Conservation (phyloP, 805 yeast species). For the Metschnikowia chrysomelidarum region DNA sequence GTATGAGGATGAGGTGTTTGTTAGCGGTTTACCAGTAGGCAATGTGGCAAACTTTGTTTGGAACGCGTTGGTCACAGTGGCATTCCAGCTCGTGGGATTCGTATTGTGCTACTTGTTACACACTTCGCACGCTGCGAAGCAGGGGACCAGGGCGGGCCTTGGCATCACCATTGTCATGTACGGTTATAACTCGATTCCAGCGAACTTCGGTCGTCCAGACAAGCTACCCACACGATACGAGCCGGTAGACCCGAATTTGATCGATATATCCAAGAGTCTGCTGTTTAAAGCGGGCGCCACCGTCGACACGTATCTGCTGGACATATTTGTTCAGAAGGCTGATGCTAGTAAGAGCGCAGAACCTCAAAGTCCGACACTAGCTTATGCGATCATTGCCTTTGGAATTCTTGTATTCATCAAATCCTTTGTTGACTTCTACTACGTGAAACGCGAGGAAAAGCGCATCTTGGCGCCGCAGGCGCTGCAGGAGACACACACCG, state of each 20-base stretch:
- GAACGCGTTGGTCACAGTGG: conserved; percentile 85
- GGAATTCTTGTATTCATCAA: conserved; percentile 67
- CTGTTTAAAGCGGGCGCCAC: conserved; percentile 25
- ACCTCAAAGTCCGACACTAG: conserved; percentile 46
- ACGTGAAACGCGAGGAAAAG: conserved; percentile 75
- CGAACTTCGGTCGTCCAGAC: conserved; percentile 39
- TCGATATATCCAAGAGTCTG: conserved; percentile 29
- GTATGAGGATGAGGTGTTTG: conserved; percentile 85
- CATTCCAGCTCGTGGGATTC: conserved; percentile 93
- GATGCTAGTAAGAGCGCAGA: conserved; percentile 10
- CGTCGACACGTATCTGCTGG: conserved; percentile 31
- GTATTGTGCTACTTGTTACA: conserved; percentile 85
- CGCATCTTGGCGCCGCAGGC: conserved; percentile 49
- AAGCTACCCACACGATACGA: conserved; percentile 31
- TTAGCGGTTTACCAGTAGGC: conserved; percentile 96
- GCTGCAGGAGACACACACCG: conserved; percentile 13
- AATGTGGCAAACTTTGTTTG: conserved; percentile 83
- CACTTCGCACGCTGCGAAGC: conserved; percentile 95
- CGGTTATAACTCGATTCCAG: conserved; percentile 43
- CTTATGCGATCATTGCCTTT: conserved; percentile 60
- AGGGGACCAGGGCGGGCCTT: conserved; percentile 90
- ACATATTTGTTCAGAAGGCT: conserved; percentile 33
- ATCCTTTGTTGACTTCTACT: conserved; percentile 67
- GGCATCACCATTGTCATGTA: conserved; percentile 79
- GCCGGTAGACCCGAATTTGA: conserved; percentile 34